Percentiles rank a stretch among this genome's conserved stretches.
Conservation (phyloP, 345 rosid species). For the Dimocarpus longan region DNA sequence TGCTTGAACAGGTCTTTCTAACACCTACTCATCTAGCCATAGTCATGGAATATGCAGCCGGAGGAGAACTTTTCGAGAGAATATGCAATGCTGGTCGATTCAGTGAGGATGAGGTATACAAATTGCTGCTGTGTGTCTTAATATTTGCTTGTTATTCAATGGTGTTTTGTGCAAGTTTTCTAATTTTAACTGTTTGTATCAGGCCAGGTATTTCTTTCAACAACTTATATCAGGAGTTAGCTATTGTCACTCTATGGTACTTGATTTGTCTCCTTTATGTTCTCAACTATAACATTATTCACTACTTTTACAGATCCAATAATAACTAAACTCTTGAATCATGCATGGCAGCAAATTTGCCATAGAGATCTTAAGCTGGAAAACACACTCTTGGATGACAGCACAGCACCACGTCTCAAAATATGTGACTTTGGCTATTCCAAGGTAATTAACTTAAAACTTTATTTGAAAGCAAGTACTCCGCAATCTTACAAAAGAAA, state of each 20-base stretch:
- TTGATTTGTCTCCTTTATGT: not conserved
- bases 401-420: constrained; percentile 73
- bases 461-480: not conserved
- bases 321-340: not conserved
- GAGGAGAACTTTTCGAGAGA: constrained; percentile 85
- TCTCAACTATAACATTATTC: not conserved
- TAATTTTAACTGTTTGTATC: constrained; percentile 9
- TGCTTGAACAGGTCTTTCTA: constrained; percentile 58
- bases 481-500: too few relatives aligned
- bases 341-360: constrained; percentile 65
- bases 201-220: constrained; percentile 92
- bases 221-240: constrained; percentile 94
- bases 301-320: too few relatives aligned
- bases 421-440: constrained; percentile 93
- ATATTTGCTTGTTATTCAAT: not conserved
- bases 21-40: constrained; percentile 89
- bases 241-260: constrained; percentile 86
- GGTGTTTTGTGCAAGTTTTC: constrained; percentile 3
- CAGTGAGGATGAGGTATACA: constrained; percentile 73
- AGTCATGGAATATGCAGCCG: constrained; percentile 91
- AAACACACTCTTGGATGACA: constrained; percentile 86
- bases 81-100: constrained; percentile 87
- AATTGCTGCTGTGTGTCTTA: not conserved
- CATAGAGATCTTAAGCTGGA: constrained; percentile 94
- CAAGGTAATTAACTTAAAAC: constrained; percentile 42